Conservation (phyloP, 768 basidiomycete species). For the Leucocoprinus birnbaumii region DNA sequence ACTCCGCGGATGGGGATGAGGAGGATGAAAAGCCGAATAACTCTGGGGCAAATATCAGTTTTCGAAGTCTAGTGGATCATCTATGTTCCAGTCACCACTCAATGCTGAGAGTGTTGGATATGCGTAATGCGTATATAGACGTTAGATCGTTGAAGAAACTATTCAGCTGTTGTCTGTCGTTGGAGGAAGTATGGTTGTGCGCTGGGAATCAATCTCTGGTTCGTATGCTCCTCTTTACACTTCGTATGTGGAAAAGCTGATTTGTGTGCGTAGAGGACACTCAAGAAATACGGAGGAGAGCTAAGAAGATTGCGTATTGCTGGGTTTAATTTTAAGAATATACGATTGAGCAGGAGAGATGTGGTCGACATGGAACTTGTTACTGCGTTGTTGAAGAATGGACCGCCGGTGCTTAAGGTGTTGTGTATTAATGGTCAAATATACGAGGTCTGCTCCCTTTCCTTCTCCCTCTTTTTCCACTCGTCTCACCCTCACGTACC, state of each 20-base stretch:
- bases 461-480: background rate
- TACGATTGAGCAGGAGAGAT: slow-evolving; percentile 19
- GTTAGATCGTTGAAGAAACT: slow-evolving; percentile 23
- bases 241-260: too few relatives aligned
- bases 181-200: slow-evolving; percentile 35
- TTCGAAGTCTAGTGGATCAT: slow-evolving; percentile 37
- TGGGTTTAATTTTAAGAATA: slow-evolving; percentile 30
- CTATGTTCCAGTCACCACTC: slow-evolving; percentile 28
- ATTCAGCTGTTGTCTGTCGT: slow-evolving; percentile 22
- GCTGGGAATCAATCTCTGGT: slow-evolving; percentile 30
- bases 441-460: slow-evolving; percentile 29
- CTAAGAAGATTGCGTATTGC: slow-evolving; percentile 28
- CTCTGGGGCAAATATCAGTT: slow-evolving; percentile 17
- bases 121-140: slow-evolving; percentile 30
- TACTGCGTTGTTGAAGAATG: slow-evolving; percentile 20
- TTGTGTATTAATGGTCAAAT: slow-evolving; percentile 27
- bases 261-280: too few relatives aligned
- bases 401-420: slow-evolving; percentile 24
- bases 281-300: slow-evolving; percentile 18
- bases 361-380: slow-evolving; percentile 20
- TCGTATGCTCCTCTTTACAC: too few relatives aligned
- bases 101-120: slow-evolving; percentile 29
- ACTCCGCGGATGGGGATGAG: slow-evolving; percentile 19
- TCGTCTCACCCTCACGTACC: background rate
- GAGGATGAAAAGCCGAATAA: background rate